These are phyloP conservation scores for Jamesozyma gamospora DNA, from an alignment of 805 yeast species.

Conservation along the genomic window DNA sequence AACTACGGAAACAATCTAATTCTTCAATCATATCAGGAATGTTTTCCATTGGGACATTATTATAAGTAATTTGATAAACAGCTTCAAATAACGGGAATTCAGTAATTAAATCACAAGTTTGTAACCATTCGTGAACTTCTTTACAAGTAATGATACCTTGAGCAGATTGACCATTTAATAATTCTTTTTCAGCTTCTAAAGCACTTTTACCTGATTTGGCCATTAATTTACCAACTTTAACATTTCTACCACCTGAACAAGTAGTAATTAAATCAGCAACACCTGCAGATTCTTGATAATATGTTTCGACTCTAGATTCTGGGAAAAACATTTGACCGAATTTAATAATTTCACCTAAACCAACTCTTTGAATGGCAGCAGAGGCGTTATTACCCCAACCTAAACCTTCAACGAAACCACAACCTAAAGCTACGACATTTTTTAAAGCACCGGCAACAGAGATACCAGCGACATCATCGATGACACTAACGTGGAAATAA, in stretches of 20 bases:
- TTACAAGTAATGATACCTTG: slow-evolving; percentile 88
- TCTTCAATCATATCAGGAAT: slow-evolving; percentile 63
- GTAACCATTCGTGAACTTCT: slow-evolving; percentile 82
- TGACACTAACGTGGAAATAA: slow-evolving; percentile 92
- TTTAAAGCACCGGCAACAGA: slow-evolving; percentile 95
- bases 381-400: slow-evolving; percentile 99
- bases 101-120: slow-evolving; percentile 32
- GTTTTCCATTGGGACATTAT: slow-evolving; percentile 59
- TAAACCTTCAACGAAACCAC: slow-evolving; percentile 93
- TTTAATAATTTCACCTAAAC: slow-evolving; percentile 78
- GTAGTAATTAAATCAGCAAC: slow-evolving; percentile 97
- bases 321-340: slow-evolving; percentile 81
- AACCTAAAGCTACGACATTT: slow-evolving; percentile 91
- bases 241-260: slow-evolving; percentile 96
- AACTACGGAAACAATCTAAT: slow-evolving; percentile 16
- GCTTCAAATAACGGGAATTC: slow-evolving; percentile 66
- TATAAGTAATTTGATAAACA: slow-evolving; percentile 76
- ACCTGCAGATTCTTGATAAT: slow-evolving; percentile 91
- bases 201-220: slow-evolving; percentile 72
- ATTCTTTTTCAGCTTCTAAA: slow-evolving; percentile 69
- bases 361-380: slow-evolving; percentile 95
- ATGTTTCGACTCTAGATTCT: slow-evolving; percentile 62
- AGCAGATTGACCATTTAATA: slow-evolving; percentile 91
- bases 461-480: slow-evolving; percentile 90
- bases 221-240: slow-evolving; percentile 78